These are phyloP conservation scores for Trametes cinnabarina DNA, from an alignment of 768 basidiomycete species.

Conservation along the genomic window DNA sequence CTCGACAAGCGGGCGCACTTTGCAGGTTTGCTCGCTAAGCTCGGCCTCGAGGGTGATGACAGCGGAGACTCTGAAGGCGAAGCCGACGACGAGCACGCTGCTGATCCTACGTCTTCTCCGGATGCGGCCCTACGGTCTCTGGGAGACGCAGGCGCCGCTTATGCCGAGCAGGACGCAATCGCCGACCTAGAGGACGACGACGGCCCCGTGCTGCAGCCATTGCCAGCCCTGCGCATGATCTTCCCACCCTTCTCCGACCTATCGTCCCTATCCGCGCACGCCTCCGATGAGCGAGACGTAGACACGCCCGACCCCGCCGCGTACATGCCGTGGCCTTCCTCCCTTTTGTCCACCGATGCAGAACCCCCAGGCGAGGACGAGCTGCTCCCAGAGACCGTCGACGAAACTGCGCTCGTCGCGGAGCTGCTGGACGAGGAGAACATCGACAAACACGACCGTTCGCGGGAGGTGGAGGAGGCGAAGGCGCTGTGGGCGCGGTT, in stretches of 20 bases:
- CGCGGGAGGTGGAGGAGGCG: constrained; percentile 38
- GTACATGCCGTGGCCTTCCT: constrained; percentile 23
- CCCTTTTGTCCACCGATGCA: not conserved
- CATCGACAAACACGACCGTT: constrained; percentile 35
- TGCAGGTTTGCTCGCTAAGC: constrained; percentile 28
- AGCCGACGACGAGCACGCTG: constrained; percentile 10
- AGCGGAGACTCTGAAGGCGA: constrained; percentile 15
- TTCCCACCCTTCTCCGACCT: constrained; percentile 37
- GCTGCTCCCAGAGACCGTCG: constrained; percentile 32
- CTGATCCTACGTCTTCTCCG: not conserved
- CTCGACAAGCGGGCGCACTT: constrained; percentile 44
- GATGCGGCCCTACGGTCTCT: not conserved
- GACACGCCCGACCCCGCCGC: constrained; percentile 12
- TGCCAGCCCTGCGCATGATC: constrained; percentile 31
- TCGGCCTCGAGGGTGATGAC: constrained; percentile 13
- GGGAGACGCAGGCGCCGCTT: constrained; percentile 8
- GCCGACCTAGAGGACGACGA: not conserved
- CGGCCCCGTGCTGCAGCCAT: not conserved
- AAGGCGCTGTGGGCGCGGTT: constrained; percentile 38
- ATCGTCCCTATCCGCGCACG: constrained; percentile 20
- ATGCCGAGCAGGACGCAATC: constrained; percentile 10
- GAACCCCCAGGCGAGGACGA: constrained; percentile 24
- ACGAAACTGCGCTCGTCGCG: constrained; percentile 36
- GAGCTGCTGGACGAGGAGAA: constrained; percentile 45
- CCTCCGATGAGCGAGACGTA: not conserved